Base-by-base conservation (phyloP, 305 asterid genomes). In the Euphrasia arctica region DNA sequence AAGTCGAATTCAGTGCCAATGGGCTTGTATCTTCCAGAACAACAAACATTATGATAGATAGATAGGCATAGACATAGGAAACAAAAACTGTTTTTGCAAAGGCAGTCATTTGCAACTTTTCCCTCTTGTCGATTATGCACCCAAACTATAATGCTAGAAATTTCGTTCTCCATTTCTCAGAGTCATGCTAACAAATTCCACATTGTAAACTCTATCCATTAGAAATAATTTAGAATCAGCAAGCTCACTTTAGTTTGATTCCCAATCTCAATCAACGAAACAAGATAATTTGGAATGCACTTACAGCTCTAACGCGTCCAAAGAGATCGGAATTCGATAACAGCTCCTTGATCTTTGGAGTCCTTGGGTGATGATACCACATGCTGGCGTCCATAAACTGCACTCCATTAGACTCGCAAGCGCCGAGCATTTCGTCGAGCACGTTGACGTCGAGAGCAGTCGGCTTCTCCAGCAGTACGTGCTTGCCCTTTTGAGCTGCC, bases 321-420 rank as follows among this genome's bases (percentile, higher is more conserved):
- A 85, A 85, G 48, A 69, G 59, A 22, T 81, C 64, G 6, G 75
- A 56, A 76, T 88, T 60, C 22, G 72, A 69, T 0, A 88, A 36
- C 58, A 90, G 5, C 14, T 82, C 89, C 75, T 81, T 88, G 86
- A 90, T 84, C 50, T 70, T 78, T 0, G 64, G 65, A 42, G 97
- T 90, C 75, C 97, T 79, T 13, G 96, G 97, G 69, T 90, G 96
- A 78, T 90, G 97, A 80, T 82, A 82, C 97, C 97, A 88, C 92
- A 90, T 88, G 68, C 86, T 87, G 5, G 83, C 96, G 69, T 90
- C 96, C 97, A 90, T 90, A 62, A 87, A 85, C 85, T 88, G 97
- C 73, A 90, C 77, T 9, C 90, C 87, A 66, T 80, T 85, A 10
- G 58, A 50, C 63, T 70, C 78, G 63, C 95, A 90, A 3, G 87